Evolutionary conservation across 257 asterid species (phyloP).

Genomic region (Cordia subcordata): DNA sequence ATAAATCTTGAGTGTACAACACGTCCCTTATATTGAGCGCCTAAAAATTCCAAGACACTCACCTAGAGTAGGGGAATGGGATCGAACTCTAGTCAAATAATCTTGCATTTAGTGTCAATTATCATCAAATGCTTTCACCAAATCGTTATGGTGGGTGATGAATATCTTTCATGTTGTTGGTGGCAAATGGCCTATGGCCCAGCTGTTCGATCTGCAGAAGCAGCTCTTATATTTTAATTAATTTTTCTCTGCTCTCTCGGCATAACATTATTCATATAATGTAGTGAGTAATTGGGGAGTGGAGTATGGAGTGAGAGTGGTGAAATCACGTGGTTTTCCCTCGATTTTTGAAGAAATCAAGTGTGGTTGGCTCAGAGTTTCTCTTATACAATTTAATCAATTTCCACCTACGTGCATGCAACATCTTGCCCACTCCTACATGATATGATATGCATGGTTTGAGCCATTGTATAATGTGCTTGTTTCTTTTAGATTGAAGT

Average conservation of each 20-base stretch:
- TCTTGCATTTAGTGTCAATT: constrained; percentile 33
- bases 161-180: neutral
- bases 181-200: neutral
- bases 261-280: neutral
- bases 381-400: neutral
- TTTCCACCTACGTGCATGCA: constrained; percentile 34
- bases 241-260: neutral
- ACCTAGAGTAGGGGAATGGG: too few species aligned
- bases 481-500: neutral
- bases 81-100: too few species aligned
- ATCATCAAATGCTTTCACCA: too few species aligned
- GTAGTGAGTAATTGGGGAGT: constrained; percentile 5
- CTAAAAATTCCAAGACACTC: too few species aligned
- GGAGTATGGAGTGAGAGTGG: constrained; percentile 25
- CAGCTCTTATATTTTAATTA: too few species aligned
- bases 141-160: too few species aligned
- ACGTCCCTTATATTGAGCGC: too few species aligned
- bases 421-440: constrained; percentile 13
- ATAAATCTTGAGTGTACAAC: too few species aligned
- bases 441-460: too few species aligned
- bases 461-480: neutral
- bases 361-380: neutral
- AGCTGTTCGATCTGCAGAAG: neutral
- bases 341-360: constrained; percentile 24
- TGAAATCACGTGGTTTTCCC: constrained; percentile 36